Evolutionary conservation across 345 rosid species (phyloP).

Genomic region (Hibiscus syriacus): DNA sequence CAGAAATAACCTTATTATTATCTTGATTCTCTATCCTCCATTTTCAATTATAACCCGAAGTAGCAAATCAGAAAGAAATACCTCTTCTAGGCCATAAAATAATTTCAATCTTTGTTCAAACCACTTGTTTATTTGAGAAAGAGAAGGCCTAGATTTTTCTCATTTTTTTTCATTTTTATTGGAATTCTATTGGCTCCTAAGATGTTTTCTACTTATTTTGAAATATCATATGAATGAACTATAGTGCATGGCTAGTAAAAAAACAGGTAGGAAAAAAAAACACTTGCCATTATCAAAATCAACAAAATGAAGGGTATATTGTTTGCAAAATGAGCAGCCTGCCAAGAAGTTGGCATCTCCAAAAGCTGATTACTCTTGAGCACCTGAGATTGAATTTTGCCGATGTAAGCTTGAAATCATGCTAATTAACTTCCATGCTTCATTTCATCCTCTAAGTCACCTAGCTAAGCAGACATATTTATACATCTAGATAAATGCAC

Average conservation of each 20-base stretch:
- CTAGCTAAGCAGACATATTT: not conserved
- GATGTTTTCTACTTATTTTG: not conserved
- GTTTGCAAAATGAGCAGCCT: not conserved
- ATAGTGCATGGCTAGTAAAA: not conserved
- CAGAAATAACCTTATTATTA: conserved; percentile 1
- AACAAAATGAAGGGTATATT: not conserved
- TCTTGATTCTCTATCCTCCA: too few species aligned
- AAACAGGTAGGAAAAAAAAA: not conserved
- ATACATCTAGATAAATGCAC: not conserved
- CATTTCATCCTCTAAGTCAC: not conserved
- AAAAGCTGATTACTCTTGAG: not conserved
- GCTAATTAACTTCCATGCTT: not conserved
- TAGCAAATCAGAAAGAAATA: too few species aligned
- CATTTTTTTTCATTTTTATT: not conserved
- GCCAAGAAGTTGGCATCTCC: not conserved
- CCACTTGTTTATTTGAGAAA: not conserved
- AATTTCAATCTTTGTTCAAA: not conserved
- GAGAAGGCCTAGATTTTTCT: not conserved
- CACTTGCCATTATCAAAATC: not conserved
- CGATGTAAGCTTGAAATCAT: not conserved
- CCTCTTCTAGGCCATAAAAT: not conserved
- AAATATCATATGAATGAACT: not conserved
- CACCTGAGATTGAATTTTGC: not conserved
- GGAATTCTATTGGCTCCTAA: not conserved
- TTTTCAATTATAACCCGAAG: too few species aligned